Base-by-base conservation (phyloP, 441 rosid species). In the Populus hybrid region DNA sequence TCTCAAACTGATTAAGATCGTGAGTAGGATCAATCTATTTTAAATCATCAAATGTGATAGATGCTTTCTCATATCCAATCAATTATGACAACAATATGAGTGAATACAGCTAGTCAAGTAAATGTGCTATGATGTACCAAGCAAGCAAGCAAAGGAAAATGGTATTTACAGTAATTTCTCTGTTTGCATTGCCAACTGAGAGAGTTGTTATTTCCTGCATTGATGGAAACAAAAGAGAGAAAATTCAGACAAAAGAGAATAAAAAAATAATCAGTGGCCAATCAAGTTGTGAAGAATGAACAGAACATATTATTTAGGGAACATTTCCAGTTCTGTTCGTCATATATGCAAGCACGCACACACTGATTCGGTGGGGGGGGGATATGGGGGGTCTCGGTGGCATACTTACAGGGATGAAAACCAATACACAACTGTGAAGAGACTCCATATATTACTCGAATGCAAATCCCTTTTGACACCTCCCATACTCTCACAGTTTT, bases 401-500 rank as follows among this genome's bases (percentile, higher is more conserved):
- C 11, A 67, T 76, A 86, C 99, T 89, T 85, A 92, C 98, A 85
- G 97, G 97, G 98, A 81, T 95, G 97, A 83, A 95, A 94, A 76
- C 97, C 94, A 75, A 95, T 94, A 83, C 97, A 95, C 78, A 88
- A 78, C 87, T 95, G 99, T 71, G 91, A 79, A 42, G 97, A 90
- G 69, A 89, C 85, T 80, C 97, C 97, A 89, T 95, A 95, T 82
- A 92, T 88, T 70, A 95, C 98, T 88, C 99, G 89, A 67, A 95
- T 89, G 88, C 99, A 95, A 85, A 88, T 87, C 42, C 97, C 99
- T 88, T 86, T 87, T 69, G 92, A 86, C 83, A 95, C 84, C 84
- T 92, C 98, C 99, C 99, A 95, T 42, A 94, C 97, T 86, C 97
- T 89, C 79, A 95, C 95, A 80, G 99, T 95, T 89, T 95, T 95